These are phyloP conservation scores for Erythrobasidium hasegawianum DNA, from an alignment of 1,284 basidiomycete species.

Conservation along the genomic window DNA sequence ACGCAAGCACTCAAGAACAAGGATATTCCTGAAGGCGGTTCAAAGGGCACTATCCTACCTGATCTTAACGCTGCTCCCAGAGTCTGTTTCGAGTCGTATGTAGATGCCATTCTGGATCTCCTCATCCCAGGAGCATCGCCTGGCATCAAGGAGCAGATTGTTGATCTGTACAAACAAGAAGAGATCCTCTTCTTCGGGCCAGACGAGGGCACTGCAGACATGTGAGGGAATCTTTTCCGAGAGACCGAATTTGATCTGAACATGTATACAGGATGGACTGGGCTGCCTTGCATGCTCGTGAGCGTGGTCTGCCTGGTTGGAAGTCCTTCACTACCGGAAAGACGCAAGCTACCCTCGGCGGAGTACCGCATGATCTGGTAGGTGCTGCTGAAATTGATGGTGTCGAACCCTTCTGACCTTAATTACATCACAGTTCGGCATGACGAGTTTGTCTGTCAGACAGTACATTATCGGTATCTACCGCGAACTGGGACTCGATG, in stretches of 20 bases:
- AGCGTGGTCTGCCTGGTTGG: conserved; percentile 78
- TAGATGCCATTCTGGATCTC: conserved; percentile 86
- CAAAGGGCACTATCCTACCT: conserved; percentile 97
- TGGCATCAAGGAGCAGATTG: conserved; percentile 91
- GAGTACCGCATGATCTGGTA: conserved; percentile 71
- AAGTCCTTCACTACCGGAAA: conserved; percentile 99
- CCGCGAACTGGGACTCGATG: conserved; percentile 88
- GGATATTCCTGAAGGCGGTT: conserved; percentile 85
- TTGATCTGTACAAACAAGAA: conserved; percentile 84
- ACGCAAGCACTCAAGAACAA: conserved; percentile 99
- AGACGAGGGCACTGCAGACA: conserved; percentile 95
- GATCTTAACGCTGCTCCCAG: conserved; percentile 84
- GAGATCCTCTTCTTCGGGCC: conserved; percentile 96
- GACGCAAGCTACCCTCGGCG: conserved; percentile 84
- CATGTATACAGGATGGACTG: conserved; percentile 99
- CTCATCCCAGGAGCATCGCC: conserved; percentile 86
- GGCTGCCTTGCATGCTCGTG: conserved; percentile 84
- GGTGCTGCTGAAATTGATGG: too few species aligned
- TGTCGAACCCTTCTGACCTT: conserved; percentile 47
- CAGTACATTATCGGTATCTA: conserved; percentile 95
- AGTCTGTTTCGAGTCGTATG: conserved; percentile 95
- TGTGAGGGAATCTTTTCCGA: too few species aligned
- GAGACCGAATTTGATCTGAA: too few species aligned
- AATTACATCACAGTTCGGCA: conserved; percentile 44
- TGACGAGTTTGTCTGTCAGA: conserved; percentile 65